phyloP scores from a whole-genome alignment of 768 basidiomycete genomes.

The Boletus eberwhitei region DNA sequence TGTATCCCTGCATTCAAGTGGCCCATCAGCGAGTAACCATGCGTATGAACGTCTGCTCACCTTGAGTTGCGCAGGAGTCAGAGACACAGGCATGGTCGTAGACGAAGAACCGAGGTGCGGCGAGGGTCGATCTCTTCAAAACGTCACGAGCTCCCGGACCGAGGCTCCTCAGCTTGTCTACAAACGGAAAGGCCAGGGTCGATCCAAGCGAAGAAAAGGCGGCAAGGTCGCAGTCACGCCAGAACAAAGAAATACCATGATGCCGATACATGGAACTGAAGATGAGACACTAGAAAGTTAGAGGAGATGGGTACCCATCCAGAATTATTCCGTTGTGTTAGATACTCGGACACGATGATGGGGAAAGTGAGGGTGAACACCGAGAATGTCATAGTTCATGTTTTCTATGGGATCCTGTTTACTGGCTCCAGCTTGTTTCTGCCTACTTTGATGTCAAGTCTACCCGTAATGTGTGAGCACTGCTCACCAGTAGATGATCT shows the following conservation, averaged over 20 bases:
- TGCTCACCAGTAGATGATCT: neutral
- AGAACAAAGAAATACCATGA: constrained; percentile 8
- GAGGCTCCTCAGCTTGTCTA: constrained; percentile 14
- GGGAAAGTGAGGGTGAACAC: neutral
- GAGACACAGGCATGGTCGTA: too few relatives aligned
- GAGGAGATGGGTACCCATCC: neutral
- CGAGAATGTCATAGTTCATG: neutral
- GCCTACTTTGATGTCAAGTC: neutral
- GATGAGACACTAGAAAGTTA: neutral
- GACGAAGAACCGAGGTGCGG: too few relatives aligned
- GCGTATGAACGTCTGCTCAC: constrained; percentile 24
- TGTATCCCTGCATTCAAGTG: constrained; percentile 26
- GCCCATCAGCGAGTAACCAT: neutral
- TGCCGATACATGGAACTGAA: neutral
- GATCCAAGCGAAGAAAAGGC: constrained; percentile 6
- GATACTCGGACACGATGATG: neutral
- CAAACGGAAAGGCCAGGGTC: constrained; percentile 10
- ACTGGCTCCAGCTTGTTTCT: neutral
- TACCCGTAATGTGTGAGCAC: neutral
- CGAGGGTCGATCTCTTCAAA: constrained; percentile 25
- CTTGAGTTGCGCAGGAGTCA: constrained; percentile 39
- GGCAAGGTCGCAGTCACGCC: neutral
- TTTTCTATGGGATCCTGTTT: neutral
- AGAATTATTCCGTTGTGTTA: neutral
- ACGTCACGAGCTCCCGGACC: constrained; percentile 16